Evolutionary conservation across 139 green algal species (phyloP).

Genomic region (Desmodesmus armatus): DNA sequence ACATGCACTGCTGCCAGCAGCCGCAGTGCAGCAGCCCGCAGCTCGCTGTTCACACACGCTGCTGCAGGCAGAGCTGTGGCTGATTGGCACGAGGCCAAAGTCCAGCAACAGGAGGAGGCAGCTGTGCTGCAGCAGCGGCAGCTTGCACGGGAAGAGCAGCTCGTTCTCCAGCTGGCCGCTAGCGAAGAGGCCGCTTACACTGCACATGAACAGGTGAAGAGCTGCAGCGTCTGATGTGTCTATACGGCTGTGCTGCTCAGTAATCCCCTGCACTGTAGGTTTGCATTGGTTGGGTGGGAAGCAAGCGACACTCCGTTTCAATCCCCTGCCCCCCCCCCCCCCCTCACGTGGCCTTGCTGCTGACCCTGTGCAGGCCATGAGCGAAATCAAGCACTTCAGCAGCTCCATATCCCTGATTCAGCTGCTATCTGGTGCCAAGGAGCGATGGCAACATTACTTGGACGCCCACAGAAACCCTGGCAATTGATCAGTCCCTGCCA

Average conservation of each 20-base stretch:
- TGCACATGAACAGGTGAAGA: constrained; percentile 22
- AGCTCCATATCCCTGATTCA: not conserved
- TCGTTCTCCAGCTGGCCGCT: constrained; percentile 11
- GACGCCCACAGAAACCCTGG: no score
- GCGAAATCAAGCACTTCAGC: not conserved
- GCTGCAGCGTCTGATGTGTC: not conserved
- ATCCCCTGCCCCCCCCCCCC: not conserved
- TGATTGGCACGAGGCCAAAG: constrained; percentile 2
- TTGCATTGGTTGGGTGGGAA: not conserved
- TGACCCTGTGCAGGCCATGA: not conserved
- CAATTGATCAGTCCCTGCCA: no score
- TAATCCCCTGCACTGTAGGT: no score
- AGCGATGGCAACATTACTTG: not conserved
- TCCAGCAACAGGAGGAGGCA: not conserved
- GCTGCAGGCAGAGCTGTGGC: not conserved
- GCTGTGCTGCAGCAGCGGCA: not conserved
- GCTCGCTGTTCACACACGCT: not conserved
- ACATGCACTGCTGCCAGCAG: not conserved
- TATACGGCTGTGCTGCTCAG: not conserved
- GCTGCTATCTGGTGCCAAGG: not conserved
- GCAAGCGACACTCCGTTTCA: not conserved
- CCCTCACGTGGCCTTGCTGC: not conserved
- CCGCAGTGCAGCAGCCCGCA: not conserved
- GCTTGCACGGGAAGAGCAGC: constrained; percentile 9
- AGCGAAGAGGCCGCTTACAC: constrained; percentile 13